Evolutionary conservation across 768 basidiomycete genomes (phyloP), one percentile per base, ranked within the genome.

Genomic region (Xerocomus potaroensis): DNA sequence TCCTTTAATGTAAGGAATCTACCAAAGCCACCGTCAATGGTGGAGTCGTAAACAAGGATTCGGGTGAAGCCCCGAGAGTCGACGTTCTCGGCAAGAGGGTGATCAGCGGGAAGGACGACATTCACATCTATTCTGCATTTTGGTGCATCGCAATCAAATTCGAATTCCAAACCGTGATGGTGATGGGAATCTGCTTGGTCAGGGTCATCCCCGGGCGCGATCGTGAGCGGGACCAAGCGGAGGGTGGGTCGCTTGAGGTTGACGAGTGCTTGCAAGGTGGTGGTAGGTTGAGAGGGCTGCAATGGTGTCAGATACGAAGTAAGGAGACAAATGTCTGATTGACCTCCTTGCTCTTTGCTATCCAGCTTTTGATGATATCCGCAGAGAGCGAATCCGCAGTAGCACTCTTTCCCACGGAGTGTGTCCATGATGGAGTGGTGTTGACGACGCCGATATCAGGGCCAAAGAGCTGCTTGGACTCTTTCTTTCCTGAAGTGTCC

Each of bases 191-290:
- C 73, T 16, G 64, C 54, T 30, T 75, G 63, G 31, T 73, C 63
- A 27, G 70, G 62, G 14, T 76, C 75, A 22, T 81, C 77, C 29
- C 73, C 70, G 2, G 72, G 58, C 12, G 76, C 59, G 18, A 66
- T 56, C 4, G 74, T 57, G 16, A 87, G 71, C 1, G 84, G 90
- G 8, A 81, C 83, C 4, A 94, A 78, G 11, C 84, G 79, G 27
- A 97, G 75, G 1, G 90, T 83, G 1, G 93, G 93, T 5, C 93
- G 80, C 62, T 94, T 95, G 56, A 96, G 81, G 62, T 96, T 97
- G 53, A 96, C 92, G 27, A 94, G 76, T 0, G 93, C 93, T 69
- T 96, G 93, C 0, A 97, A 74, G 2, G 93, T 95, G 0, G 93
- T 97, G 0, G 93, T 95, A 0, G 92, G 82, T 58, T 91, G 86